These are phyloP conservation scores for Apiotrichum mycotoxinovorans DNA, from an alignment of 1,284 basidiomycete species.

Conservation along the genomic window DNA sequence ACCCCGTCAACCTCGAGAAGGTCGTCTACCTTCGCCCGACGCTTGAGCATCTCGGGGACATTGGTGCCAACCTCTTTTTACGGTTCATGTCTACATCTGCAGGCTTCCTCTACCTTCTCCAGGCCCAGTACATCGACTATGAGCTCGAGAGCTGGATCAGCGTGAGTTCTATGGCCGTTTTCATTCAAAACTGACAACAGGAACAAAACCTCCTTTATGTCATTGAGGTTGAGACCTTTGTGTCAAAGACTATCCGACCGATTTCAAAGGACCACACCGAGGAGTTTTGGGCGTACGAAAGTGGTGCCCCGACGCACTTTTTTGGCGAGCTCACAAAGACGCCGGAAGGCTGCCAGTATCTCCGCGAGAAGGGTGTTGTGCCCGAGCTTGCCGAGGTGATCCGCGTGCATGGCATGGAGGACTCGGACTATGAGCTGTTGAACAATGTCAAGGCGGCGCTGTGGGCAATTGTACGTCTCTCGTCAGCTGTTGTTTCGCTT, in stretches of 20 bases:
- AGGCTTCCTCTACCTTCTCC: conserved; percentile 87
- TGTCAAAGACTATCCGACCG: conserved; percentile 44
- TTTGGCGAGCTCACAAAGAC: conserved; percentile 98
- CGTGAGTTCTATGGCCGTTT: conserved; percentile 54
- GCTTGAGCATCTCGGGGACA: conserved; percentile 88
- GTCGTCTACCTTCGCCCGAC: conserved; percentile 93
- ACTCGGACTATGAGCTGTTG: conserved; percentile 75
- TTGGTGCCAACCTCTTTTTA: conserved; percentile 80
- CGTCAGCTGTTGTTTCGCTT: neutral
- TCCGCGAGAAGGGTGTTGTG: conserved; percentile 88
- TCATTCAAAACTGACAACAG: conserved; percentile 18
- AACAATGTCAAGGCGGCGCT: conserved; percentile 88
- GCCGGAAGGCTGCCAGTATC: conserved; percentile 81
- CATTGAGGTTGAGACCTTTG: conserved; percentile 48
- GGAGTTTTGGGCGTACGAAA: conserved; percentile 63
- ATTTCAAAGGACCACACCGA: conserved; percentile 37
- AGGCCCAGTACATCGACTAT: conserved; percentile 85
- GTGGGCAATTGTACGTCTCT: conserved; percentile 81
- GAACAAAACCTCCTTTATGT: conserved; percentile 49
- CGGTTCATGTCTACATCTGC: conserved; percentile 92
- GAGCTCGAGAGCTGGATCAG: conserved; percentile 96
- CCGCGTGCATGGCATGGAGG: conserved; percentile 77
- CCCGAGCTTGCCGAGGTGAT: conserved; percentile 87
- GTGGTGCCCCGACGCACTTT: conserved; percentile 88
- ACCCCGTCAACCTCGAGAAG: conserved; percentile 74